Evolutionary conservation across 2,329 filamentous ascomycete species (phyloP).

Genomic region (Cryphonectria parasitica): DNA sequence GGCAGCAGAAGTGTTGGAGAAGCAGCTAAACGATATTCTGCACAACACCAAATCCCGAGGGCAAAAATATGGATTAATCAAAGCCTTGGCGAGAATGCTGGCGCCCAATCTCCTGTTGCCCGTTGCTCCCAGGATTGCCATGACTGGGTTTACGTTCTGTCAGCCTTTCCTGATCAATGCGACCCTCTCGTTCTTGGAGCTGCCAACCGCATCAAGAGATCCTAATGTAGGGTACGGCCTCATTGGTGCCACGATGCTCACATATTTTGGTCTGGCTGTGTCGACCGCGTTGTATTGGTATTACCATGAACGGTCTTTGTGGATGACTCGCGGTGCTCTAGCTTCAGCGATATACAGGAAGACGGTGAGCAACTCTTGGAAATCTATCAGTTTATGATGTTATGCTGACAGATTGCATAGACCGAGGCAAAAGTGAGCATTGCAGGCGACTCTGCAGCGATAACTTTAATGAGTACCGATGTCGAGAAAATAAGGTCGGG

Average conservation of each 20-base stretch:
- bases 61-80: conserved; percentile 36
- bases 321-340: conserved; percentile 35
- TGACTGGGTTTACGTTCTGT: conserved; percentile 47
- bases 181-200: conserved; percentile 40
- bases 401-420: neutral
- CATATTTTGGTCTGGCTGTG: conserved; percentile 41
- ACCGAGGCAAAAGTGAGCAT: neutral
- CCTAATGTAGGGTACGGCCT: conserved; percentile 39
- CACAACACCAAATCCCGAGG: conserved; percentile 27
- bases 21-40: conserved; percentile 22
- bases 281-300: conserved; percentile 41
- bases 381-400: conserved; percentile 18
- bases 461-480: conserved; percentile 46
- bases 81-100: conserved; percentile 38
- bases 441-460: conserved; percentile 37
- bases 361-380: conserved; percentile 30
- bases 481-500: conserved; percentile 41
- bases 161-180: conserved; percentile 49
- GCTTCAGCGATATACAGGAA: conserved; percentile 41
- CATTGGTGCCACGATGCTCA: conserved; percentile 39
- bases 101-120: conserved; percentile 41
- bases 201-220: conserved; percentile 29
- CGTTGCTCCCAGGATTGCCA: conserved; percentile 42
- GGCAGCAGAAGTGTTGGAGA: conserved; percentile 31
- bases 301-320: conserved; percentile 33